Evolutionary conservation across 169 alveolate genomes (phyloP), one percentile per base, ranked within the genome.

Genomic region (Cryptosporidium canis): DNA sequence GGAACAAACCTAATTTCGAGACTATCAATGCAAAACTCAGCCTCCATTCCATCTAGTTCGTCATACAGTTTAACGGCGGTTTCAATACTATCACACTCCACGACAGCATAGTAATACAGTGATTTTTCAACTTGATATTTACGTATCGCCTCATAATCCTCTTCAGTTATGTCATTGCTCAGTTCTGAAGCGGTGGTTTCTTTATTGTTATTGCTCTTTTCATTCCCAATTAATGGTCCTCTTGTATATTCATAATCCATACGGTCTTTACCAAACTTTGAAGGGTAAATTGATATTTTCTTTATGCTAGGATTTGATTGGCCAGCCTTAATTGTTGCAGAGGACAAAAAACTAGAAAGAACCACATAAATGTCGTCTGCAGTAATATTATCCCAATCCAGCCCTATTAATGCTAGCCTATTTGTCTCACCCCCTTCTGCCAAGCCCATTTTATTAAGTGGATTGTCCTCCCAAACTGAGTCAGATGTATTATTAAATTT

Each of bases 331-430:
- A 92, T 64, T 64, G 66, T 66, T 18, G 83, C 24, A 51, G 91
- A 90, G 47, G 94, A 93, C 37, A 93, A 83, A 92, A 91, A 96
- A 94, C 96, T 94, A 29, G 95, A 95, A 83, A 98, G 97, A 47
- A 98, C 87, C 27, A 96, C 95, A 64, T 96, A 95, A 66, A 98
- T 83, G 92, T 98, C 99, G 64, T 93, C 95, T 39, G 99, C 97
- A 44, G 92, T 94, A 24, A 97, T 94, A 90, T 96, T 93, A 39
- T 96, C 98, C 99, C 99, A 98, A 90, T 98, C 99, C 53, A 97
- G 93, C 77, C 98, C 99, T 67, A 96, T 92, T n/a, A 98, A 95
- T 16, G 99, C 99, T 21, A 98, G 66, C 85, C 99, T 96, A 66
- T 92, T 92, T 14, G 96, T 93, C 31, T 94, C 97, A 51, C 96